A percentile compares a stretch with the other conserved stretches of the same genome.
phyloP scores from a whole-genome alignment of 805 yeast species.

The Candida qinlingensis region DNA sequence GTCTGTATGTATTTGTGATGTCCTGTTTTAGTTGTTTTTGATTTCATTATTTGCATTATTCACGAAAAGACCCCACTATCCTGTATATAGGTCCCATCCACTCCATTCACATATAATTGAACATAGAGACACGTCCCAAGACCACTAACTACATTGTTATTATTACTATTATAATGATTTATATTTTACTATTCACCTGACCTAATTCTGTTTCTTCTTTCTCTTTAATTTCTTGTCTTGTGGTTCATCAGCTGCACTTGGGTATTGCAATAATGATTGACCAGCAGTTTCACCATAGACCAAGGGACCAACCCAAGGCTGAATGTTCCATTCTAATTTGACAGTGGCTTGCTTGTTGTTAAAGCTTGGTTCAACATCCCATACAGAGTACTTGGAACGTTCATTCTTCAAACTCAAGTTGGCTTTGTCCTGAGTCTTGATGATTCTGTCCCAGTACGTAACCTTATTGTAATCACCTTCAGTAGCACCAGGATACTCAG shows the following conservation, averaged over 20 bases:
- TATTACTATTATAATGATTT: neutral
- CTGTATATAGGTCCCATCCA: neutral
- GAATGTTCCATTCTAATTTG: conserved; percentile 83
- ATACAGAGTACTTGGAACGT: conserved; percentile 75
- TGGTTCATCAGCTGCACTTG: conserved; percentile 10
- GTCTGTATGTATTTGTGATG: neutral
- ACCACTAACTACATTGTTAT: neutral
- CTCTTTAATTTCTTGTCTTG: conserved; percentile 9
- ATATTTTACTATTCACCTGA: neutral
- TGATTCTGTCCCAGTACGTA: conserved; percentile 88
- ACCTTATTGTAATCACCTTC: conserved; percentile 52
- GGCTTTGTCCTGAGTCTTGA: conserved; percentile 55
- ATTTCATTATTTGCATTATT: neutral
- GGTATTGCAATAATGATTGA: conserved; percentile 15
- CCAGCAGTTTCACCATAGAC: conserved; percentile 54
- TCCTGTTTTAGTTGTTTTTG: neutral
- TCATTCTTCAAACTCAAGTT: conserved; percentile 43
- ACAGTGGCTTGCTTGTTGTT: conserved; percentile 61
- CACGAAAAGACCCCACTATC: neutral
- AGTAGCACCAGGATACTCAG: conserved; percentile 54
- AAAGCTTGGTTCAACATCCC: conserved; percentile 67
- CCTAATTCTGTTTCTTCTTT: neutral
- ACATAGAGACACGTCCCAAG: neutral
- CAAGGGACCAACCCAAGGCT: conserved; percentile 84
- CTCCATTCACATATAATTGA: neutral